These are phyloP conservation scores for Cercophora scortea DNA, from an alignment of 495 filamentous ascomycete genomes.

Conservation along the genomic window DNA sequence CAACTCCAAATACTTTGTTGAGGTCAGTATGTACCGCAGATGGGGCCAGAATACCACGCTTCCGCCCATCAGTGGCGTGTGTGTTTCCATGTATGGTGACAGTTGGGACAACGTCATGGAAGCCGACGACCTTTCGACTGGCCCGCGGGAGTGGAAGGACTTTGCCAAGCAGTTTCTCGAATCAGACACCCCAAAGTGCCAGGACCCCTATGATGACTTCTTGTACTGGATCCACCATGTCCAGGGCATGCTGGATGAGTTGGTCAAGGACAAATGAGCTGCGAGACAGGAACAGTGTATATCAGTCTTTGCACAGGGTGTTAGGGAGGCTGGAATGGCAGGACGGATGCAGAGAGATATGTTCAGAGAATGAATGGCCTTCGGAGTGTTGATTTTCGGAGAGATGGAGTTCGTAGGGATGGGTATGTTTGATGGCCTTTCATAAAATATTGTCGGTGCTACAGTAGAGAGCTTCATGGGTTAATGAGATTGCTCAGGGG, in stretches of 20 bases:
- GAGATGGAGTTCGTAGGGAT: too few relatives aligned
- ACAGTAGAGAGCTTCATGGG: too few relatives aligned
- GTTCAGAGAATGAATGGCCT: too few relatives aligned
- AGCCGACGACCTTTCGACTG: not conserved
- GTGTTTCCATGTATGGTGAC: constrained; percentile 2
- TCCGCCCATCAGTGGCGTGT: not conserved
- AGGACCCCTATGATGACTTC: constrained; percentile 7
- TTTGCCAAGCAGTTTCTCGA: constrained; percentile 9
- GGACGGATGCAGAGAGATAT: too few relatives aligned
- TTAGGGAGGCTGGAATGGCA: too few relatives aligned
- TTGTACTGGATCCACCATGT: constrained; percentile 2
- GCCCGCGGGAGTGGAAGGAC: constrained; percentile 9
- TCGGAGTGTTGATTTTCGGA: too few relatives aligned
- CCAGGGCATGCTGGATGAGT: not conserved
- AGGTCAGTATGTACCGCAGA: constrained; percentile 8
- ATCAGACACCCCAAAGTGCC: not conserved
- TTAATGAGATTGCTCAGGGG: too few relatives aligned
- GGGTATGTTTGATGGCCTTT: too few relatives aligned
- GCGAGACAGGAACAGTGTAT: too few relatives aligned
- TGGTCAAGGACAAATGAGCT: not conserved
- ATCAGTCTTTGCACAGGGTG: too few relatives aligned
- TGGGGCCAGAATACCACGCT: not conserved
- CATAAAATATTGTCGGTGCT: too few relatives aligned
- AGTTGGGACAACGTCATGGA: constrained; percentile 16
- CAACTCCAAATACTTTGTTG: constrained; percentile 7